Percentiles rank a stretch among this genome's conserved stretches.
Evolutionary conservation across 2,329 filamentous ascomycete species (phyloP).

Genomic region (Cladosporium cucumerinum): DNA sequence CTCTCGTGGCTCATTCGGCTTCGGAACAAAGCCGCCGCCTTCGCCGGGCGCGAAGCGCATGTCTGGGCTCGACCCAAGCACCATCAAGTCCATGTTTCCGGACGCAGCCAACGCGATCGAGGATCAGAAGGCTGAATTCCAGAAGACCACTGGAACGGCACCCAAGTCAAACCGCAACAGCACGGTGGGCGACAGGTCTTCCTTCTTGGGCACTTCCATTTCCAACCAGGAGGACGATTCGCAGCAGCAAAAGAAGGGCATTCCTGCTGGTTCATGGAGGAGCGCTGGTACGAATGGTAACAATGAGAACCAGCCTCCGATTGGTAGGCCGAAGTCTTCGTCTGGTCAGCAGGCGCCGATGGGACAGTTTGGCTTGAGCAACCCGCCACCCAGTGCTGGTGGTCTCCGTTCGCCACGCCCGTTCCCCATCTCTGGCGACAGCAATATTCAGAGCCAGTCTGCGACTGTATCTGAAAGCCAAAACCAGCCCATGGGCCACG

Average conservation of each 20-base stretch:
- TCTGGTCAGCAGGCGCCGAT: conserved; percentile 65
- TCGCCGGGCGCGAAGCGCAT: conserved; percentile 82
- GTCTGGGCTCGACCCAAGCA: conserved; percentile 87
- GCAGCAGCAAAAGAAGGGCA: conserved; percentile 52
- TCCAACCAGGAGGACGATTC: conserved; percentile 61
- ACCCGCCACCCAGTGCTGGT: conserved; percentile 71
- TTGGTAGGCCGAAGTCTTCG: conserved; percentile 72
- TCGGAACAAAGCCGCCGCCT: conserved; percentile 64
- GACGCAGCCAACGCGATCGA: conserved; percentile 98
- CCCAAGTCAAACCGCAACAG: conserved; percentile 94
- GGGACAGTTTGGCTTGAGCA: conserved; percentile 77
- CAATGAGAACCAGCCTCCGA: conserved; percentile 51
- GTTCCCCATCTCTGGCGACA: conserved; percentile 61
- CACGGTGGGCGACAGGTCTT: conserved; percentile 71
- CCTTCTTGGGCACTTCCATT: conserved; percentile 71
- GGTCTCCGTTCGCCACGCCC: conserved; percentile 78
- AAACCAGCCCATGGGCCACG: conserved; percentile 65
- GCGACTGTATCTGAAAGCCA: conserved; percentile 68
- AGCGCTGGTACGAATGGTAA: conserved; percentile 35
- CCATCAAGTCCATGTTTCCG: conserved; percentile 98
- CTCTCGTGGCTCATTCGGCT: conserved; percentile 76
- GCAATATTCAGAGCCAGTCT: conserved; percentile 78
- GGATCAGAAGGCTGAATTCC: conserved; percentile 96
- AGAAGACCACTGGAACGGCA: conserved; percentile 86
- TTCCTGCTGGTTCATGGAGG: conserved; percentile 79